Evolutionary conservation across 2,329 filamentous ascomycete species (phyloP).

Genomic region (Myrmaecium sp.): DNA sequence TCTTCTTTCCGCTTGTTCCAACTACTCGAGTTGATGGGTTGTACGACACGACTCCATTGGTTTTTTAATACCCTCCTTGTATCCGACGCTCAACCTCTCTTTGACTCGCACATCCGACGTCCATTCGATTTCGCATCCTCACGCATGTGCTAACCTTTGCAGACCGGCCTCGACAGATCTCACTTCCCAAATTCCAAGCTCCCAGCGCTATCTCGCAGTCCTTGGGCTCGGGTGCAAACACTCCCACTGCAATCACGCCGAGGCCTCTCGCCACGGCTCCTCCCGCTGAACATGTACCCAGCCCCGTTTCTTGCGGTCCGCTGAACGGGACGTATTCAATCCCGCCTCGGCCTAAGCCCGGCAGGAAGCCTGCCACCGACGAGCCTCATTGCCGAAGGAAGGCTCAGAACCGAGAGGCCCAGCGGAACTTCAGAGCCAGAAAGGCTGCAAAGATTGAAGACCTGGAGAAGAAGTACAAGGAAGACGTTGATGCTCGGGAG

Average conservation of each 20-base stretch:
- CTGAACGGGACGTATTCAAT: conserved; percentile 20
- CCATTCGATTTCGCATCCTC: too few species aligned
- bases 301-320: conserved; percentile 19
- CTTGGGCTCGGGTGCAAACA: conserved; percentile 5
- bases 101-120: too few species aligned
- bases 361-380: conserved; percentile 83
- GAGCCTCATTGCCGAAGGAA: conserved; percentile 87
- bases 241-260: too few species aligned
- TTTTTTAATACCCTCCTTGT: too few species aligned
- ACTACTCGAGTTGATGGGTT: too few species aligned
- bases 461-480: conserved; percentile 27
- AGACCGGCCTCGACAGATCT: too few species aligned
- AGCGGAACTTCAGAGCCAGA: conserved; percentile 77
- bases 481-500: conserved; percentile 5
- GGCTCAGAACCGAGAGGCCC: conserved; percentile 83
- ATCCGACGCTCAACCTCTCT: too few species aligned
- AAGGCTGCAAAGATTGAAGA: conserved; percentile 70
- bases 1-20: too few species aligned
- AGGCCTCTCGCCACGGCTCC: too few species aligned
- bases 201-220: conserved; percentile 6
- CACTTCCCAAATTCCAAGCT: background rate
- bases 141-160: too few species aligned
- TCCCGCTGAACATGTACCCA: conserved; percentile 10
- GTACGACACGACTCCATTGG: too few species aligned
- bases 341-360: conserved; percentile 41